phyloP scores from a whole-genome alignment of 2,329 filamentous ascomycete species.

The Daldinia sp. region DNA sequence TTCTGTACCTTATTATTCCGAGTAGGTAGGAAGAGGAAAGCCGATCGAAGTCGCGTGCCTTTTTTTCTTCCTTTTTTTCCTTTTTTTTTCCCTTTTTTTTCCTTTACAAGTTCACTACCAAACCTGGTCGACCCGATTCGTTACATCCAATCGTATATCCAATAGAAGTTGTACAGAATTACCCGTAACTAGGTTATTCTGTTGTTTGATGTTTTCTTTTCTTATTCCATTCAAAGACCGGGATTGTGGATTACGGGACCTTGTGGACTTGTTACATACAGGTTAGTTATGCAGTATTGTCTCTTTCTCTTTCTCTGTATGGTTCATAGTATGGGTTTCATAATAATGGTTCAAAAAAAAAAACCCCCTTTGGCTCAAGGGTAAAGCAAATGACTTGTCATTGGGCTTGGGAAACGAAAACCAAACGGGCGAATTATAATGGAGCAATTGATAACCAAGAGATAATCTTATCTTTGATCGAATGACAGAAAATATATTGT shows the following conservation, averaged over 20 bases:
- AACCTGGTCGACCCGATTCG: constrained; percentile 1
- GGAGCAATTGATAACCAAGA: constrained; percentile 43
- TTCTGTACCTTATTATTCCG: not conserved
- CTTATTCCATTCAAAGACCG: constrained; percentile 16
- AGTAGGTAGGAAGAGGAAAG: not conserved
- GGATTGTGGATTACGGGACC: no score
- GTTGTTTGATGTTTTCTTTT: no score
- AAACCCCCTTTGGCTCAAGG: constrained; percentile 6
- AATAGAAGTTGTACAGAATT: constrained; percentile 22
- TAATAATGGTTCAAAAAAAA: not conserved
- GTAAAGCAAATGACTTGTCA: constrained; percentile 37
- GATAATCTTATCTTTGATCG: constrained; percentile 44
- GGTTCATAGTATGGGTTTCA: not conserved
- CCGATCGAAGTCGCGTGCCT: constrained; percentile 12
- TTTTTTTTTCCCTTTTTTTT: not conserved
- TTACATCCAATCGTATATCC: not conserved
- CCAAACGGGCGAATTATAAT: constrained; percentile 41
- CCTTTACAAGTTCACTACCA: constrained; percentile 2
- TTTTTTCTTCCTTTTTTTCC: constrained; percentile 9
- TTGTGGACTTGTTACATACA: not conserved
- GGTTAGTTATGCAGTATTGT: no score
- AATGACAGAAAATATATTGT: constrained; percentile 46
- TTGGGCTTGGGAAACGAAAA: constrained; percentile 35
- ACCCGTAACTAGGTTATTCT: not conserved
- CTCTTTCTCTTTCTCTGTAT: no score